Percentiles rank a stretch among this genome's conserved stretches.
phyloP scores from a whole-genome alignment of 2,329 filamentous ascomycete genomes.

The Pseudohalonectria lignicola region DNA sequence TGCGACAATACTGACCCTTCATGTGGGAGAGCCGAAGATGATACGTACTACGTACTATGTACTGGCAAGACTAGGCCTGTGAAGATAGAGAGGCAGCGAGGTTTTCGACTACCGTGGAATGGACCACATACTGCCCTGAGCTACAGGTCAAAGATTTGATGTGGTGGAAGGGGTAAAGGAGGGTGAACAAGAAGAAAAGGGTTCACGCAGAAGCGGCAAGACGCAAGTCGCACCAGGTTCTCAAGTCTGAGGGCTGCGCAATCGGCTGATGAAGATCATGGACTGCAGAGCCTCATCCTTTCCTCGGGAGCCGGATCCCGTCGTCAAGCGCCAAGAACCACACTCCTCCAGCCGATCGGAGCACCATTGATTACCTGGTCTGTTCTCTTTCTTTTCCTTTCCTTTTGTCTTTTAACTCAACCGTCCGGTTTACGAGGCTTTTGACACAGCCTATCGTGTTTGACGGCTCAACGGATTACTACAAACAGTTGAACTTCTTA shows the following conservation, averaged over 20 bases:
- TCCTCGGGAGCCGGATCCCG: background rate
- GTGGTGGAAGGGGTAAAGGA: no score
- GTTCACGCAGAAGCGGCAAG: no score
- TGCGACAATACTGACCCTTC: no score
- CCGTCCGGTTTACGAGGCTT: background rate
- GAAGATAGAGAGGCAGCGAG: no score
- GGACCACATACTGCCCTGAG: background rate
- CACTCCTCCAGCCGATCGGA: background rate
- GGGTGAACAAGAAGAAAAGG: no score
- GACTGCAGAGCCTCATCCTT: background rate
- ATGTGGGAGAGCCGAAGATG: no score
- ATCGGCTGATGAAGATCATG: background rate
- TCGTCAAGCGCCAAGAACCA: background rate
- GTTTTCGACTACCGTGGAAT: background rate
- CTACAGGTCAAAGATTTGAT: background rate
- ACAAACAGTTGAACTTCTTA: no score
- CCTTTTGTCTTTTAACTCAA: no score
- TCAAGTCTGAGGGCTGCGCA: background rate
- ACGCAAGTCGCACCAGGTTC: background rate
- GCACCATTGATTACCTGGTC: background rate
- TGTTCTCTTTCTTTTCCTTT: no score
- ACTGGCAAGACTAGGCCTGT: no score
- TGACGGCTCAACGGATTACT: background rate
- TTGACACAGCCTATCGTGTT: background rate
- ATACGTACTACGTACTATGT: no score